A percentile compares a stretch with the other conserved stretches of the same genome.
These are phyloP conservation scores for Syzygium jambos DNA, from an alignment of 345 rosid genomes.

Conservation along the genomic window DNA sequence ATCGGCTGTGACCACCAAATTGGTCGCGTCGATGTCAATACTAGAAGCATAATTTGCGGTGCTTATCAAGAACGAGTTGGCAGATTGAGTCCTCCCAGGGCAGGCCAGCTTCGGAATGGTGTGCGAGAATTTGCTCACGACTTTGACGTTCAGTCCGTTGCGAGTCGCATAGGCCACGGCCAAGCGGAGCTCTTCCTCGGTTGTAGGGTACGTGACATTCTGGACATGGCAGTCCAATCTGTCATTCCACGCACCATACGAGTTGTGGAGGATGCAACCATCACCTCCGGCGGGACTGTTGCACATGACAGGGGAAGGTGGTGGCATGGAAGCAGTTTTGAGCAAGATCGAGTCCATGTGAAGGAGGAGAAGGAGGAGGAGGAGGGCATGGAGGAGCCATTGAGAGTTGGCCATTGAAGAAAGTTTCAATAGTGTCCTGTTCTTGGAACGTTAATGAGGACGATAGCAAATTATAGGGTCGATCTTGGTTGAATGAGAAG, in stretches of 20 bases:
- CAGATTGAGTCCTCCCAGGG: constrained; percentile 17
- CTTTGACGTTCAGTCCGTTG: constrained; percentile 55
- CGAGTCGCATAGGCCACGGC: constrained; percentile 53
- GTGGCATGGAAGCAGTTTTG: background rate
- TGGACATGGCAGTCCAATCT: constrained; percentile 44
- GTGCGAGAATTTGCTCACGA: constrained; percentile 65
- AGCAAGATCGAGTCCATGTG: background rate
- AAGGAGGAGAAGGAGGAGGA: background rate
- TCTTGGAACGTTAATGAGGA: background rate
- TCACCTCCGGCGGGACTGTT: constrained; percentile 24
- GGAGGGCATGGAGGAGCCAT: background rate
- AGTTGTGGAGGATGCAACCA: constrained; percentile 52
- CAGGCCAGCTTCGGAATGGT: constrained; percentile 84
- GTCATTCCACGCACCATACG: constrained; percentile 81
- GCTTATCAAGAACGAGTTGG: constrained; percentile 48
- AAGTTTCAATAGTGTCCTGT: background rate
- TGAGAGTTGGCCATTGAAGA: background rate
- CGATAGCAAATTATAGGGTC: background rate
- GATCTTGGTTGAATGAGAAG: background rate
- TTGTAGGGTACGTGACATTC: constrained; percentile 43
- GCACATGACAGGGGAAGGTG: background rate
- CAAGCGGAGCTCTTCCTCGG: constrained; percentile 54
- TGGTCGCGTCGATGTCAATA: constrained; percentile 38
- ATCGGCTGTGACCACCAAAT: constrained; percentile 51
- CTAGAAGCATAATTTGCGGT: constrained; percentile 37